Percentiles rank a stretch among this genome's conserved stretches.
Conservation (phyloP, 2,329 filamentous ascomycete species). For the Cryphonectria carpinicola region DNA sequence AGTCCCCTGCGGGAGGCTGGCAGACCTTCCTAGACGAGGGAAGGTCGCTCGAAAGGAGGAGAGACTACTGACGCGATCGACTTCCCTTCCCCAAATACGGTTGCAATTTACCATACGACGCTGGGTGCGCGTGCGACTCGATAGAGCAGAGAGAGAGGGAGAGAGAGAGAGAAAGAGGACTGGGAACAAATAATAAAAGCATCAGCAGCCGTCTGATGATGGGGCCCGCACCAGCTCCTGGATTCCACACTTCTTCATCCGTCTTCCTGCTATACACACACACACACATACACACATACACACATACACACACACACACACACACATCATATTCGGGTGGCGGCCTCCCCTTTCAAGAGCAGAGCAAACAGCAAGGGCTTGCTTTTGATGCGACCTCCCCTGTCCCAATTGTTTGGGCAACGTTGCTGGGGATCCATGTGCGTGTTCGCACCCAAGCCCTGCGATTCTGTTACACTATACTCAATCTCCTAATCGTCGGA, state of each 20-base stretch:
- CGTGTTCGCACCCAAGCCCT: conserved; percentile 16
- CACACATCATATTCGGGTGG: background rate
- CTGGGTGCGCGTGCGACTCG: background rate
- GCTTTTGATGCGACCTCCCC: conserved; percentile 8
- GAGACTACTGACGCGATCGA: conserved; percentile 18
- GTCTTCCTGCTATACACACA: background rate
- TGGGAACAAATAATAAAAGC: conserved; percentile 8
- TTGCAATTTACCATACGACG: conserved; percentile 18
- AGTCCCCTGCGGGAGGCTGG: conserved; percentile 13
- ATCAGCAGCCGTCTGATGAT: conserved; percentile 12
- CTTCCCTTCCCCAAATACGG: background rate
- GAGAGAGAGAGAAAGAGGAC: background rate
- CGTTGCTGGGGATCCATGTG: conserved; percentile 24
- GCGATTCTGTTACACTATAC: conserved; percentile 18
- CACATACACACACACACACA: background rate
- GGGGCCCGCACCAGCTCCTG: conserved; percentile 13
- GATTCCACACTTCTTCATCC: conserved; percentile 11
- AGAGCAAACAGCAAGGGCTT: background rate
- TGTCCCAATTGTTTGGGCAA: conserved; percentile 14
- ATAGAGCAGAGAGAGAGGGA: background rate
- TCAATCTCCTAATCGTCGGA: conserved; percentile 20
- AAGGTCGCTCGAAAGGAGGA: conserved; percentile 12
- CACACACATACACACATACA: too few species aligned
- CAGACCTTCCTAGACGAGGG: conserved; percentile 21
- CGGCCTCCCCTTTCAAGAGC: background rate